phyloP scores from a whole-genome alignment of 345 rosid genomes.

The Populus nigra region DNA sequence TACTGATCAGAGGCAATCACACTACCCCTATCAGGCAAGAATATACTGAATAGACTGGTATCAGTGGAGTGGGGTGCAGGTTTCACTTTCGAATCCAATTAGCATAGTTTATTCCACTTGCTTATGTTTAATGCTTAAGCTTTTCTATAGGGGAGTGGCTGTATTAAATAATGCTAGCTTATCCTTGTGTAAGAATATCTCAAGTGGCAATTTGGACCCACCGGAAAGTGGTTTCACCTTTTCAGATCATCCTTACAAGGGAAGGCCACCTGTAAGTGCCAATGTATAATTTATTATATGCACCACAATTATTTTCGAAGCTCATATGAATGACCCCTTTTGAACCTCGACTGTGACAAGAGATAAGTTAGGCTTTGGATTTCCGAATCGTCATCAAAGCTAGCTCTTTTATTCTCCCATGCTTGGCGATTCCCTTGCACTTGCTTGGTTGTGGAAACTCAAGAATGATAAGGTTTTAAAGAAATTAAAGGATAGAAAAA shows the following conservation, averaged over 20 bases:
- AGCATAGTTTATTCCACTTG: background rate
- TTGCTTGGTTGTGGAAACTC: background rate
- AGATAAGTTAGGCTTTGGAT: slow-evolving; percentile 5
- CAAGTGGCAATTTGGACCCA: background rate
- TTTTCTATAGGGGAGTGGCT: background rate
- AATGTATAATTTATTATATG: background rate
- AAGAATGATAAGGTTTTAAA: background rate
- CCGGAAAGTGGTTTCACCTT: background rate
- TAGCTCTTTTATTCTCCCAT: background rate
- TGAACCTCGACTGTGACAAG: background rate
- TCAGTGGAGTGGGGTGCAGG: background rate
- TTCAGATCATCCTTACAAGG: background rate
- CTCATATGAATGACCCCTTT: background rate
- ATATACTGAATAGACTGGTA: background rate
- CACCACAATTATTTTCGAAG: background rate
- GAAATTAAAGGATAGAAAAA: background rate
- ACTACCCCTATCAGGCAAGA: background rate
- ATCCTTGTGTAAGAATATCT: background rate
- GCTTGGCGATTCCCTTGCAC: background rate
- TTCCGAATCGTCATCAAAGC: background rate
- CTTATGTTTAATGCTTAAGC: background rate
- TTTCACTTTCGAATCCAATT: background rate
- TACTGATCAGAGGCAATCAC: background rate
- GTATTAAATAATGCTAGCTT: background rate
- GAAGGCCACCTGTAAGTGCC: background rate